Conservation (phyloP, 75 land plant genomes). For the Sequoiadendron giganteum region DNA sequence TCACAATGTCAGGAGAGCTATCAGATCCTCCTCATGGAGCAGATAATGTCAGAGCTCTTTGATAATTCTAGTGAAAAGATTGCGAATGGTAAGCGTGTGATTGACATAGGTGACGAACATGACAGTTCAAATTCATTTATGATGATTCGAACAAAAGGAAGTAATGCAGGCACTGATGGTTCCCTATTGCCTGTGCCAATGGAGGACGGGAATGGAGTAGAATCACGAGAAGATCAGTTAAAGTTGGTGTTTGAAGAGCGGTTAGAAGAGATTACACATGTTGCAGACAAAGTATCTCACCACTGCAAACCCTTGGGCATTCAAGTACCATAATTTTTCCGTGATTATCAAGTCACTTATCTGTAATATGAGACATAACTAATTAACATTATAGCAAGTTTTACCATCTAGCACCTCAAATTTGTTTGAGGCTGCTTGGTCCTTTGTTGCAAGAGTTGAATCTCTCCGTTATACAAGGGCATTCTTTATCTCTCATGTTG, state of each 20-base stretch:
- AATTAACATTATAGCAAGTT: neutral
- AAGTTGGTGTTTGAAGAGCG: slow-evolving; percentile 59
- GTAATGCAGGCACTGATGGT: slow-evolving; percentile 11
- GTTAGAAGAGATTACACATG: slow-evolving; percentile 52
- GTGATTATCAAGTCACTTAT: neutral
- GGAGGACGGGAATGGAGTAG: slow-evolving; percentile 25
- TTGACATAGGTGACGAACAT: slow-evolving; percentile 59
- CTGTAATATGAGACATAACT: neutral
- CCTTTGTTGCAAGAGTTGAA: neutral
- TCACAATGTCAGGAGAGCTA: slow-evolving; percentile 46
- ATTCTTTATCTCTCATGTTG: neutral
- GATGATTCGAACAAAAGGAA: slow-evolving; percentile 36
- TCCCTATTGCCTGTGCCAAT: slow-evolving; percentile 10
- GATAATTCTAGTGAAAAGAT: slow-evolving; percentile 43
- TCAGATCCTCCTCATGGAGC: slow-evolving; percentile 42
- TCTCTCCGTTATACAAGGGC: neutral
- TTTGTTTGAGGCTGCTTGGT: neutral
- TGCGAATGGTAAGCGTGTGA: slow-evolving; percentile 52
- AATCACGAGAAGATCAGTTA: slow-evolving; percentile 59
- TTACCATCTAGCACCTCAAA: neutral
- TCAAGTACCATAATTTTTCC: neutral
- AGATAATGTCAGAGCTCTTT: slow-evolving; percentile 56
- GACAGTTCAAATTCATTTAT: slow-evolving; percentile 72
- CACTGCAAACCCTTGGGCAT: slow-evolving; percentile 11
- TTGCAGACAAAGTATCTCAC: slow-evolving; percentile 65